Evolutionary conservation across 306 rosid genomes (phyloP).

Genomic region (Albizia julibrissin): DNA sequence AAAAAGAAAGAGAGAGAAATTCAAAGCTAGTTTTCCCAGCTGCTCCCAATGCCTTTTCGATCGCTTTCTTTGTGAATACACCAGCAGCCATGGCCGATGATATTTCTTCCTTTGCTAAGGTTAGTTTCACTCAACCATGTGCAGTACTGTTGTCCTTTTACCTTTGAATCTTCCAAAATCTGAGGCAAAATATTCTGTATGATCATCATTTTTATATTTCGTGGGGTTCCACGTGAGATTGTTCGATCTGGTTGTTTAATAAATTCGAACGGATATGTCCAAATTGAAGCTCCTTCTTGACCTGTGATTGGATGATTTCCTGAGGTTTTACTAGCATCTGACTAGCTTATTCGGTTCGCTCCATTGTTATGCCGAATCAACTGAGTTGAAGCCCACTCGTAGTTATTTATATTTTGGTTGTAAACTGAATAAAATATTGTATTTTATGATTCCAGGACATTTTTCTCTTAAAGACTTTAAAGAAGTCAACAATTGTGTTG

Average conservation of each 20-base stretch:
- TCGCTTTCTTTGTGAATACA: slow-evolving; percentile 58
- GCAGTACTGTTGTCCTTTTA: slow-evolving; percentile 26
- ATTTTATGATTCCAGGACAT: slow-evolving; percentile 59
- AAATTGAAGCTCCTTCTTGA: slow-evolving; percentile 29
- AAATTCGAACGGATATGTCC: slow-evolving; percentile 23
- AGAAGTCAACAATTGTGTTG: slow-evolving; percentile 77
- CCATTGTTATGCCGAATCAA: slow-evolving; percentile 33
- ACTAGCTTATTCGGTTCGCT: slow-evolving; percentile 17
- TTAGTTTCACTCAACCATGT: slow-evolving; percentile 22
- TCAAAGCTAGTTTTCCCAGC: slow-evolving; percentile 9
- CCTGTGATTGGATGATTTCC: slow-evolving; percentile 31
- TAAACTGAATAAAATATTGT: slow-evolving; percentile 25
- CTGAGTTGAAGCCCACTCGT: not conserved
- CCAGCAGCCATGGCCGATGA: slow-evolving; percentile 80
- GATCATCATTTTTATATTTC: slow-evolving; percentile 22
- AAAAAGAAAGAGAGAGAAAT: not conserved
- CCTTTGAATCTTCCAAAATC: slow-evolving; percentile 26
- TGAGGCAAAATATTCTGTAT: slow-evolving; percentile 33
- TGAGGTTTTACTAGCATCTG: not conserved
- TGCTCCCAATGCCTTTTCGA: slow-evolving; percentile 66
- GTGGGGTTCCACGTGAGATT: slow-evolving; percentile 52
- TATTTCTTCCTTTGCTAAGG: slow-evolving; percentile 77
- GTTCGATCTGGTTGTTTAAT: slow-evolving; percentile 50
- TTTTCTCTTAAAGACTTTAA: slow-evolving; percentile 58
- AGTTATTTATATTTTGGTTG: not conserved